Evolutionary conservation across 2,329 filamentous ascomycete genomes (phyloP), one percentile per base, ranked within the genome.

Genomic region (Talaromyces funiculosus): DNA sequence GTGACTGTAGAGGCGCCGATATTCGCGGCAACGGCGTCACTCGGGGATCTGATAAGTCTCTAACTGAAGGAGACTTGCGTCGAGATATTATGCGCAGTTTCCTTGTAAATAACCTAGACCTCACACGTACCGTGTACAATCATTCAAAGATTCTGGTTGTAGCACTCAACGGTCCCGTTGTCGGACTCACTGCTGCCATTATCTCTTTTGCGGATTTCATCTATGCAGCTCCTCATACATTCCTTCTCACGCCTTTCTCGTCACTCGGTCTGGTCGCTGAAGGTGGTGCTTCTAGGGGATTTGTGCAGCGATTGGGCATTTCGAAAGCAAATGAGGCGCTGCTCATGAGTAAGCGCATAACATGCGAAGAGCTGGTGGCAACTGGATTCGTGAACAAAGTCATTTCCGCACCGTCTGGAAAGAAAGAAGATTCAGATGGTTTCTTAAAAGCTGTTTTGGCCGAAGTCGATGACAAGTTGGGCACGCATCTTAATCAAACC

Each of bases 71-170:
- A 60, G 75, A 78, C 62, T 71, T 69, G 16, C 80, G 81, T 63
- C 78, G 78, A n/a, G 80, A 85, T 66, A 87, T 86, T 78, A 83
- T 95, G 37, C 81, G 83, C 56, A 79, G 73, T 70, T 96, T 97
- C 76, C 88, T 90, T 10, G 81, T 88, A 66, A 88, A 89, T 81
- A 97, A 97, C 81, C 84, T 97, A 60, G 90, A 96, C 81, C 84
- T 90, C 68, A 94, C 92, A 2, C 88, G 90, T 68, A 88, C 91
- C 67, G 96, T 97, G 80, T 92, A 94, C 80, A 87, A 86, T 14
- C 94, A 97, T 77, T 90, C 92, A 68, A 97, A 97, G 79, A 89
- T 97, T 76, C 89, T 97, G 24, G 84, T 97, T 62, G 87, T 88
- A 0, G 94, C 90, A 0, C 86, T 97, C 66, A 97, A 97, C 77